Evolutionary conservation across 1,139 yeast species (phyloP), one percentile per base, ranked within the genome.

Genomic region (Lodderomyces parapsilosis): DNA sequence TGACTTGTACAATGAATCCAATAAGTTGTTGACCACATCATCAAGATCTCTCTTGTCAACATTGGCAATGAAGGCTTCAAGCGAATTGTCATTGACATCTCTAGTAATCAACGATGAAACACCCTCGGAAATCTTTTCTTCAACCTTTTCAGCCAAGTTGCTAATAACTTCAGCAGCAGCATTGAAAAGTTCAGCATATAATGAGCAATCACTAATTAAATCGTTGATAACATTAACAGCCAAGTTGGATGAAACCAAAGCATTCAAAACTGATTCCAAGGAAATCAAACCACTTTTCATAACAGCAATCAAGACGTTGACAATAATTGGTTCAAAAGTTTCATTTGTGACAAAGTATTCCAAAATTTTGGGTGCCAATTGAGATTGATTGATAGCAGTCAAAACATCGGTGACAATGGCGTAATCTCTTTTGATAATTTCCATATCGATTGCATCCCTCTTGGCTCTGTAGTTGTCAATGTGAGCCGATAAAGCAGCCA

Each of bases 341-440:
- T 56, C 44, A 48, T 60, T 57, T 25, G 68, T 60, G 27, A 70
- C 72, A 40, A 71, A 59, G 49, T 60, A 68, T 42, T 68, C 58
- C 43, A 72, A 55, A 41, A 71, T 61, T 30, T 53, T 54, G 38
- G 75, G 74, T 11, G 75, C 71, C 47, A 69, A 58, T 38, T 67
- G 58, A 37, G 76, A 62, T 47, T 68, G 63, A 46, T 70, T 62
- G 40, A 72, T 58, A 37, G 72, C 68, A 13, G 66, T 49, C 51
- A 72, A 70, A 11, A 71, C 71, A 44, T 66, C 62, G 43, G 78
- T 72, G 38, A 71, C 76, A 49, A 72, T 63, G 45, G 60, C 56
- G 49, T 65, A 63, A 45, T 69, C 68, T 54, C 66, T 63, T 44
- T 59, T 55, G 33, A 58, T 51, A 27, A 69, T 53, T 22, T 53